Percentiles rank a stretch among this genome's conserved stretches.
These are phyloP conservation scores for Beauveria varroae DNA, from an alignment of 2,329 filamentous ascomycete species.

Conservation along the genomic window DNA sequence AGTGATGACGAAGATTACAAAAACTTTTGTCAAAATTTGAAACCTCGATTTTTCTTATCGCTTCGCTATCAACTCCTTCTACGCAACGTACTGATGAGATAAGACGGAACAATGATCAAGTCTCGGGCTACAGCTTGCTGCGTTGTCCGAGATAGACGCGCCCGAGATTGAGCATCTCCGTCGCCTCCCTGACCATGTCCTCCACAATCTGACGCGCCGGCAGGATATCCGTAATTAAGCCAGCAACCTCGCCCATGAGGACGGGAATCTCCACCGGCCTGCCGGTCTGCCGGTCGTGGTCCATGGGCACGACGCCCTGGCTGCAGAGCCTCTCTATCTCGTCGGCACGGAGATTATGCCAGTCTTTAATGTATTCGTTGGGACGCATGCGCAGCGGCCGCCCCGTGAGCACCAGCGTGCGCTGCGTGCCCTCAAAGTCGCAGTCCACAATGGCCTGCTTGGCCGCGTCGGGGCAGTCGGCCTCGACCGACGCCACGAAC, in stretches of 20 bases:
- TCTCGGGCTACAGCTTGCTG: slow-evolving; percentile 32
- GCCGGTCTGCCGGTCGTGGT: slow-evolving; percentile 73
- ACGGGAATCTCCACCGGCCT: slow-evolving; percentile 80
- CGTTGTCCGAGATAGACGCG: slow-evolving; percentile 47
- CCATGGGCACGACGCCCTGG: slow-evolving; percentile 70
- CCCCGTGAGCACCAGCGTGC: slow-evolving; percentile 77
- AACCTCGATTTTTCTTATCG: not conserved
- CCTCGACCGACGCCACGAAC: slow-evolving; percentile 82
- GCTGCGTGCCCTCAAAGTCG: slow-evolving; percentile 68
- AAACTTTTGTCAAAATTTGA: not conserved
- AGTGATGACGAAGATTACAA: no score
- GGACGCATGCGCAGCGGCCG: slow-evolving; percentile 71
- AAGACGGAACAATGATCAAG: not conserved
- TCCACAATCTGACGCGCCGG: slow-evolving; percentile 75
- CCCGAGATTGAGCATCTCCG: slow-evolving; percentile 56
- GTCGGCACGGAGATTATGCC: slow-evolving; percentile 65
- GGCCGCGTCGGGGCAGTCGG: slow-evolving; percentile 70
- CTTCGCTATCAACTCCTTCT: not conserved
- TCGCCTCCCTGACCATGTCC: slow-evolving; percentile 78
- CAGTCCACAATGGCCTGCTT: slow-evolving; percentile 77
- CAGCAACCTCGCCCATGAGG: slow-evolving; percentile 90
- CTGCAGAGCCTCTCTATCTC: slow-evolving; percentile 70
- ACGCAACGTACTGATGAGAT: not conserved
- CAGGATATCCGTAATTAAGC: slow-evolving; percentile 66
- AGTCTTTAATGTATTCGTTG: slow-evolving; percentile 75